A percentile compares a stretch with the other conserved stretches of the same genome.
Evolutionary conservation across 805 yeast genomes (phyloP).

Genomic region (Yarrowia keelungensis): DNA sequence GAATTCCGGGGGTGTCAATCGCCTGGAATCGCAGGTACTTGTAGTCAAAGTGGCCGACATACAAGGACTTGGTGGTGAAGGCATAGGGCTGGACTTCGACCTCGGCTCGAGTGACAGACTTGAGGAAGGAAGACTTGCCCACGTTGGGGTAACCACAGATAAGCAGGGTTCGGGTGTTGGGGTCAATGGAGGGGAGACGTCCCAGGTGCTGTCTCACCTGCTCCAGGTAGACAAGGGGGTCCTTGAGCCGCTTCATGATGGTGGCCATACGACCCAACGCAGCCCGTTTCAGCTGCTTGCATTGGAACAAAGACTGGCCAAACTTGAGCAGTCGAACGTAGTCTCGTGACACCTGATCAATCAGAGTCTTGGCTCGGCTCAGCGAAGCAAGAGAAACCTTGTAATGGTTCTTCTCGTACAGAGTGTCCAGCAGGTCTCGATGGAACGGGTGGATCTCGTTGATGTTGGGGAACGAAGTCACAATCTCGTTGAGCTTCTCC

Average conservation of each 20-base stretch:
- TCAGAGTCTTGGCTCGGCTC: constrained; percentile 89
- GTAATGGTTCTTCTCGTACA: constrained; percentile 97
- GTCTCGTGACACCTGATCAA: constrained; percentile 96
- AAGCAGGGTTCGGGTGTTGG: constrained; percentile 95
- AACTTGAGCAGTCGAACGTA: constrained; percentile 91
- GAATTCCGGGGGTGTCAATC: constrained; percentile 98
- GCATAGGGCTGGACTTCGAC: constrained; percentile 99
- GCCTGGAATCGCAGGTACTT: constrained; percentile 98
- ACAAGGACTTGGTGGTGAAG: constrained; percentile 95
- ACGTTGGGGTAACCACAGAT: constrained; percentile 99
- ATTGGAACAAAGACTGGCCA: constrained; percentile 97
- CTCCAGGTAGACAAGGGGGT: constrained; percentile 89
- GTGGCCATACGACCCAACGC: constrained; percentile 99
- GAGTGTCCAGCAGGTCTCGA: constrained; percentile 95
- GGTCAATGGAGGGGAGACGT: constrained; percentile 97
- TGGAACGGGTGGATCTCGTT: constrained; percentile 99
- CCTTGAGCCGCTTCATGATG: constrained; percentile 91
- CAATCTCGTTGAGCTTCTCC: constrained; percentile 86
- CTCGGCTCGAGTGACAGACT: constrained; percentile 94
- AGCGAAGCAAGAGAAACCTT: constrained; percentile 95
- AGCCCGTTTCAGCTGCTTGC: constrained; percentile 98
- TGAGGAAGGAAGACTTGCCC: constrained; percentile 95
- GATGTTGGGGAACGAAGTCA: constrained; percentile 91
- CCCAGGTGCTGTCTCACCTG: constrained; percentile 99
- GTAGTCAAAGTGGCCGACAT: constrained; percentile 98